Evolutionary conservation across 441 rosid genomes (phyloP), one percentile per base, ranked within the genome.

Genomic region (Eutrema salsugineum): DNA sequence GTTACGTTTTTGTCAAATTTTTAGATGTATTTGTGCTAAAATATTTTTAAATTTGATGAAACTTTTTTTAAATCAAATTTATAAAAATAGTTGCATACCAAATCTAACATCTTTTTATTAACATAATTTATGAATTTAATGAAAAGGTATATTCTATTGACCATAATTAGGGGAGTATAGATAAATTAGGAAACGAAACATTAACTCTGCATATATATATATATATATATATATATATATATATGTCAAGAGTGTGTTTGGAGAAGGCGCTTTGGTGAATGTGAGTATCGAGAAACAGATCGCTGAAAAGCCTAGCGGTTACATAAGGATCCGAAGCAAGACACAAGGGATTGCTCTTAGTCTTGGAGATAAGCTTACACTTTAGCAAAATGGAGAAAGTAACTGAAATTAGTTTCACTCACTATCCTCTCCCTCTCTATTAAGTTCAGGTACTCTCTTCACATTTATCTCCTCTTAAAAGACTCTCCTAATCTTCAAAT

Each of bases 261-360:
- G 96, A 0, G 98, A 93, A 81, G 98, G 91, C 50, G 98, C 97
- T 0, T 66, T 91, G 77, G 94, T 91, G 20, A 93, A 93, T 53
- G 76, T 91, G 66, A 91, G 97, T 66, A 75, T 93, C 5, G 98
- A 93, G 82, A 93, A 91, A 77, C 96, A 87, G 74, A 72, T 44
- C 0, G 97, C 89, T 49, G 89, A 83, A 44, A 88, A 89, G 79
- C 89, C 91, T 3, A 85, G 94, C 28, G 98, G 98, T 58, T 91
- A 87, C 81, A 91, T 93, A 79, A 86, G 98, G 78, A 93, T 93
- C 75, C 77, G 98, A 73, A 93, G 97, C 84, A 93, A 93, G 80
- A 93, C 96, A 16, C 97, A 93, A 81, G 98, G 98, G 35, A 93
- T 93, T 72, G 96, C 98, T 47, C 89, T 93, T n/a, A 89, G 97